Evolutionary conservation across 805 yeast genomes (phyloP).

Genomic region (Cyberlindnera maclurae): DNA sequence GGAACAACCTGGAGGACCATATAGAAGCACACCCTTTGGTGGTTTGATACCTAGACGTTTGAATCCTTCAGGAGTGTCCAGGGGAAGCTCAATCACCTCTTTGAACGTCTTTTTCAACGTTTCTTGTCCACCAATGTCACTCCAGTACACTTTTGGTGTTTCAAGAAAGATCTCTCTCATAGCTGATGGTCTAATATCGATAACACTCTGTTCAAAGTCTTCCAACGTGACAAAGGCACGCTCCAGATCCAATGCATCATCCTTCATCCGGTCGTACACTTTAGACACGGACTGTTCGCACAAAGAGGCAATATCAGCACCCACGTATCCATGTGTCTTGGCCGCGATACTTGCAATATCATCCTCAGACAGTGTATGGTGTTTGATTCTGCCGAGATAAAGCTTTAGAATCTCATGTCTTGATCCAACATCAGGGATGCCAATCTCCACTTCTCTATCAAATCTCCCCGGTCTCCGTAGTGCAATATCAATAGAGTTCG

Average conservation of each 20-base stretch:
- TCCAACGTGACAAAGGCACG: conserved; percentile 29
- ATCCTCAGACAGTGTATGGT: conserved; percentile 43
- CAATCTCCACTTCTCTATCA: conserved; percentile 84
- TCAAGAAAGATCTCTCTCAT: conserved; percentile 94
- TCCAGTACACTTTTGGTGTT: conserved; percentile 90
- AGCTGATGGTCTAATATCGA: conserved; percentile 89
- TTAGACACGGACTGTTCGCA: conserved; percentile 84
- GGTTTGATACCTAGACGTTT: conserved; percentile 72
- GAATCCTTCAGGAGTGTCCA: conserved; percentile 76
- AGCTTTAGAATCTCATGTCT: conserved; percentile 65
- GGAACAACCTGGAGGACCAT: conserved; percentile 99
- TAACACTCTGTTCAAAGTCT: conserved; percentile 67
- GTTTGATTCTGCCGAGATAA: conserved; percentile 45
- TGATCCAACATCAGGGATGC: conserved; percentile 83
- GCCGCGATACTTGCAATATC: conserved; percentile 60
- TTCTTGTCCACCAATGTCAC: conserved; percentile 93
- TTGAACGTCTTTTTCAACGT: conserved; percentile 70
- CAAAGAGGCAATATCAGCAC: conserved; percentile 87
- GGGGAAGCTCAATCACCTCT: conserved; percentile 90
- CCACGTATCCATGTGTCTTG: conserved; percentile 94
- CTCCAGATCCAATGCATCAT: conserved; percentile 20
- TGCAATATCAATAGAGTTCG: conserved; percentile 62
- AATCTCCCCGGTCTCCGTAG: conserved; percentile 82
- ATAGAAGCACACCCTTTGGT: conserved; percentile 86
- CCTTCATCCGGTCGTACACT: conserved; percentile 51